Evolutionary conservation across 2,329 filamentous ascomycete genomes (phyloP).

Genomic region (Myriosclerotinia curreyana): DNA sequence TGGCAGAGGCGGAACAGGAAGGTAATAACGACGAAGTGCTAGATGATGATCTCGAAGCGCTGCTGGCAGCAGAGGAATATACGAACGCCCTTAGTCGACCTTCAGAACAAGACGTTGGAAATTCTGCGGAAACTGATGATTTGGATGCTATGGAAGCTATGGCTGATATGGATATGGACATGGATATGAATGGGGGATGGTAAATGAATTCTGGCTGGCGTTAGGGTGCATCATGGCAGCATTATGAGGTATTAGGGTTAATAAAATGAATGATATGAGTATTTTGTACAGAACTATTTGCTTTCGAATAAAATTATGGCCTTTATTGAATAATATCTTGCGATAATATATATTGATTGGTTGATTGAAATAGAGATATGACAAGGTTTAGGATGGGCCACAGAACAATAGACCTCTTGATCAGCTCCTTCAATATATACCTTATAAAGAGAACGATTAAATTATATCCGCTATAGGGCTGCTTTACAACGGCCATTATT

Average conservation of each 20-base stretch:
- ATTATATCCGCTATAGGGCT: no score
- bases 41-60: conserved; percentile 35
- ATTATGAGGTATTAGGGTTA: conserved; percentile 22
- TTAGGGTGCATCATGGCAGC: conserved; percentile 5
- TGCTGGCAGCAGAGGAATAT: conserved; percentile 33
- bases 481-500: no score
- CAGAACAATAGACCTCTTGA: background rate
- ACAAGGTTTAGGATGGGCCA: background rate
- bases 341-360: background rate
- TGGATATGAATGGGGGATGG: conserved; percentile 36
- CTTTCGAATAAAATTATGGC: background rate
- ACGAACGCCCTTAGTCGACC: conserved; percentile 22
- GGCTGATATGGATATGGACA: conserved; percentile 60
- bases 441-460: no score
- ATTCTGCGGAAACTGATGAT: conserved; percentile 21
- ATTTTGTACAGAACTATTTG: background rate
- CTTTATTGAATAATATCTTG: background rate
- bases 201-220: conserved; percentile 9
- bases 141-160: conserved; percentile 54
- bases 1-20: conserved; percentile 35
- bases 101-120: conserved; percentile 10
- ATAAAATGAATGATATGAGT: conserved; percentile 9
- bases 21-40: conserved; percentile 45
- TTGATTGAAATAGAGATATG: background rate
- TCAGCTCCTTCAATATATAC: no score